Evolutionary conservation across 306 rosid species (phyloP).

Genomic region (Sindora glabra): DNA sequence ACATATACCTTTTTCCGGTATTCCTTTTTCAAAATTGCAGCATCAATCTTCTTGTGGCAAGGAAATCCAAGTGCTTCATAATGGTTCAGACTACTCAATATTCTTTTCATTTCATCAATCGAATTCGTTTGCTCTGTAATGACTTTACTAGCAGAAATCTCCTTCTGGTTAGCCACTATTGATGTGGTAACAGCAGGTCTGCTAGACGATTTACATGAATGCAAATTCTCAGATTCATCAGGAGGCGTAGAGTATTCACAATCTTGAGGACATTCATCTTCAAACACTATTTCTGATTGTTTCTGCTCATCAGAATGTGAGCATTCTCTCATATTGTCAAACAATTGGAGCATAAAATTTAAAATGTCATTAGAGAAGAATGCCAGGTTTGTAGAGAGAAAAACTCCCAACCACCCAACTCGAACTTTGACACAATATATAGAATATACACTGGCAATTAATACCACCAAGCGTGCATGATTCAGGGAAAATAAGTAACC

Average conservation of each 20-base stretch:
- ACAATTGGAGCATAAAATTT: conserved; percentile 77
- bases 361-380: conserved; percentile 77
- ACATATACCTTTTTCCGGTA: conserved; percentile 68
- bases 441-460: conserved; percentile 66
- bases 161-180: conserved; percentile 41
- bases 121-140: conserved; percentile 48
- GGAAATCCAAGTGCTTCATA: conserved; percentile 80
- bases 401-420: conserved; percentile 89
- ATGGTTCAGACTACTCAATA: conserved; percentile 60
- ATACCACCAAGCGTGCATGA: conserved; percentile 88
- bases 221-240: conserved; percentile 57
- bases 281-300: conserved; percentile 54
- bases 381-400: conserved; percentile 76
- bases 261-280: conserved; percentile 66
- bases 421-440: conserved; percentile 75
- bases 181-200: conserved; percentile 42
- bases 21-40: conserved; percentile 60
- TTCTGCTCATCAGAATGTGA: conserved; percentile 71
- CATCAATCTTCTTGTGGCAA: conserved; percentile 76
- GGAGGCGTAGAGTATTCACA: conserved; percentile 59
- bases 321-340: conserved; percentile 73
- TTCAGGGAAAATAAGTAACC: conserved; percentile 90
- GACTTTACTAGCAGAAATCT: conserved; percentile 47
- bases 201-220: conserved; percentile 68
- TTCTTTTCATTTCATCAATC: conserved; percentile 78